Evolutionary conservation across 768 basidiomycete genomes (phyloP), one percentile per base, ranked within the genome.

Genomic region (Imleria badia): DNA sequence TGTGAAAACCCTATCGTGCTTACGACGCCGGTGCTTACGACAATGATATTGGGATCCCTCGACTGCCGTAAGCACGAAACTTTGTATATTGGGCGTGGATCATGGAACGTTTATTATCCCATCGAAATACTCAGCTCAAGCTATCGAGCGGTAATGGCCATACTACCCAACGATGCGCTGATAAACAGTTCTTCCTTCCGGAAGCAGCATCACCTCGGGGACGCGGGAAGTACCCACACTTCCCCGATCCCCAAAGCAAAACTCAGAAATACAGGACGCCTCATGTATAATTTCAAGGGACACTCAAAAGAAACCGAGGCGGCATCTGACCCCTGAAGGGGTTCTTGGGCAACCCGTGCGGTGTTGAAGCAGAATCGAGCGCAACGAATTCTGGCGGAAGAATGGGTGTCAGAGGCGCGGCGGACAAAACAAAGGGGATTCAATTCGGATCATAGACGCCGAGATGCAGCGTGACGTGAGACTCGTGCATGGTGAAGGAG

Each of bases 391-490:
- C 51, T 60, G 55, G 23, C 51, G 54, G 6, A 50, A 68, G 62
- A 51, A 62, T 60, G 54, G 67, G 58, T 48, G 48, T 45, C 41
- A 52, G 54, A 30, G 63, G 54, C 43, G 44, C 52, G 19, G 62
- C 57, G 19, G 66, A 57, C 31, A 59, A 41, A 40, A 42, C 46
- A 42, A 63, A 63, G 45, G 61, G 48, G 35, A 50, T 45, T 41
- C 40, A 45, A 58, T 63, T 61, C 20, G 56, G 52, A 52, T 59
- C 40, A 51, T 48, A 40, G 51, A 48, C 8, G 76, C 69, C 40
- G 75, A 72, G 26, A 81, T 74, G 30, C 66, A 59, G 40, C 64
- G 69, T 15, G 80, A 66, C 19, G 70, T 65, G 6, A 80, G 66
- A 22, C 60, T 55, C 36, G 70, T 67, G 20, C 80, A 68, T 9